These are phyloP conservation scores for Exophiala sideris DNA, from an alignment of 2,329 filamentous ascomycete genomes.

Conservation along the genomic window DNA sequence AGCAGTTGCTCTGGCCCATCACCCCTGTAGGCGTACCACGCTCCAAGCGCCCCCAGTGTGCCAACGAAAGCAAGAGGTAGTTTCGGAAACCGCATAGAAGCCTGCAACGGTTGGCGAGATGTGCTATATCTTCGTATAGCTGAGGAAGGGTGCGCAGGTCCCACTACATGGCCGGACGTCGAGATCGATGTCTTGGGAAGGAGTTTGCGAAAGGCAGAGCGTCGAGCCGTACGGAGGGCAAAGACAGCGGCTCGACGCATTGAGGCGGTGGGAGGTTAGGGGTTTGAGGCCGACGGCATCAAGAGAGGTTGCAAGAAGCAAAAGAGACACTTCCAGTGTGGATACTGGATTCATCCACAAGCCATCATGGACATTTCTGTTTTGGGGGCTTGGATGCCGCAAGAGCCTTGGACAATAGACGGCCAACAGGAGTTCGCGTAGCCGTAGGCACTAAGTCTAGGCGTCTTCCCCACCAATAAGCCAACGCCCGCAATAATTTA, in stretches of 20 bases:
- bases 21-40: slow-evolving; percentile 49
- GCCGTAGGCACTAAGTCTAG: too few species aligned
- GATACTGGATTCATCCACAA: slow-evolving; percentile 1
- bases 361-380: not conserved
- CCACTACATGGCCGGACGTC: slow-evolving; percentile 37
- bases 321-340: not conserved
- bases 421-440: too few species aligned
- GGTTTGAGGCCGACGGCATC: slow-evolving; percentile 10
- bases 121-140: slow-evolving; percentile 36
- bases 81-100: slow-evolving; percentile 49
- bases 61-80: slow-evolving; percentile 48
- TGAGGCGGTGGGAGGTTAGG: slow-evolving; percentile 26
- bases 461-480: too few species aligned
- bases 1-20: slow-evolving; percentile 27
- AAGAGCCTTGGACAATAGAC: too few species aligned
- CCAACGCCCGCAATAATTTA: too few species aligned
- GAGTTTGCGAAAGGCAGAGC: slow-evolving; percentile 43
- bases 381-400: not conserved
- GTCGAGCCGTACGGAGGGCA: slow-evolving; percentile 47
- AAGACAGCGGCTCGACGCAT: slow-evolving; percentile 50
- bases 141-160: slow-evolving; percentile 33
- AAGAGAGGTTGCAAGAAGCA: not conserved
- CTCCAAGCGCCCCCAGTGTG: slow-evolving; percentile 46
- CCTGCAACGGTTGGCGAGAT: slow-evolving; percentile 38
- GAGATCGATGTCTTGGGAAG: slow-evolving; percentile 34